These are phyloP conservation scores for Dispira simplex DNA, from an alignment of 192 early-diverging fungal genomes.

Conservation along the genomic window DNA sequence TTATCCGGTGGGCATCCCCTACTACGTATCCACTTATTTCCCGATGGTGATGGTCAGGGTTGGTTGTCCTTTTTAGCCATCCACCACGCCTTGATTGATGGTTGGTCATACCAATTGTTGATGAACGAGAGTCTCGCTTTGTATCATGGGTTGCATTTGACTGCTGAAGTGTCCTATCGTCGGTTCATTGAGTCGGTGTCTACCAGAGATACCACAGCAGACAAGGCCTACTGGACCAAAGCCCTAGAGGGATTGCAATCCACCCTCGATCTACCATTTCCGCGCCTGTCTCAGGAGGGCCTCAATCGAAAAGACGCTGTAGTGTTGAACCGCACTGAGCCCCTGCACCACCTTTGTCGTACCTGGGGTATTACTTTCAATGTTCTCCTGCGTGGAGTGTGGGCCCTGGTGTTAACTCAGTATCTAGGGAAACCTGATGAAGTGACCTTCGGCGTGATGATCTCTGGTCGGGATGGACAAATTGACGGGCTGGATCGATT, in stretches of 20 bases:
- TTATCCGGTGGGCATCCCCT: too few species aligned
- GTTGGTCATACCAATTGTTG: not conserved
- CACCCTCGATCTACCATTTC: not conserved
- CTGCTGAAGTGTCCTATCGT: not conserved
- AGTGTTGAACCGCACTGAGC: too few species aligned
- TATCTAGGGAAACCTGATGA: not conserved
- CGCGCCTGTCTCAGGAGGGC: not conserved
- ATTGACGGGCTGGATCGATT: not conserved
- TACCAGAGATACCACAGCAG: not conserved
- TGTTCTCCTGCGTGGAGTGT: not conserved
- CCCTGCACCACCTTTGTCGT: not conserved
- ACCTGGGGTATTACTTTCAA: not conserved
- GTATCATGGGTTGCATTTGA: not conserved
- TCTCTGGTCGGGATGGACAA: not conserved
- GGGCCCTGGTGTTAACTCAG: not conserved
- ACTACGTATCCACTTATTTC: too few species aligned
- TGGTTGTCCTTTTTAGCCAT: not conserved
- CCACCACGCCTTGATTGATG: not conserved
- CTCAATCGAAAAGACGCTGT: not conserved
- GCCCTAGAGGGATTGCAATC: not conserved
- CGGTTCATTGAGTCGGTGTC: not conserved
- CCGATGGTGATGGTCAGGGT: too few species aligned
- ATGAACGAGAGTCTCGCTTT: not conserved
- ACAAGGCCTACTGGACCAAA: not conserved
- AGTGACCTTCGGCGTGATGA: not conserved